Base-by-base conservation (phyloP, 768 basidiomycete species). In the Epithele typhae region DNA sequence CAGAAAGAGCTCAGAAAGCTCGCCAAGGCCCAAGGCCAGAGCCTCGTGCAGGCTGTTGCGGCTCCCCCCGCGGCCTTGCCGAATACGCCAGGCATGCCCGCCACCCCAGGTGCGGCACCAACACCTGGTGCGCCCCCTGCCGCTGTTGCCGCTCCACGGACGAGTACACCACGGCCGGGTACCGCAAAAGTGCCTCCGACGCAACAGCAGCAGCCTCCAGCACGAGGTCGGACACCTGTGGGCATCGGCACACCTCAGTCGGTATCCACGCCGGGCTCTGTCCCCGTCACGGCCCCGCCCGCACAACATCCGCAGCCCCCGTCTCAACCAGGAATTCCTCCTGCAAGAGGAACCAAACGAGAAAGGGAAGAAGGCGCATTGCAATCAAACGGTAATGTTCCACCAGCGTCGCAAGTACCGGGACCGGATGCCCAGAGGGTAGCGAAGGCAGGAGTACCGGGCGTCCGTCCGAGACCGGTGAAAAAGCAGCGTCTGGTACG, bases 401-500 rank as follows among this genome's bases (percentile, higher is more conserved):
- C 37, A 7, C 46, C 41, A 1, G 8, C 22, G 2, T 12, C 36
- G 1, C 47, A 7, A 30, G 33, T 21, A 37, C 19, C 40, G 15
- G 47, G 53, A 48, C 37, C 30, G 48, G 8, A 33, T 32, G 32
- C 25, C 11, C 72, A 77, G 14, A 74, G 52, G 40, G 52, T 74
- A 54, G 74, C 81, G 22, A 79, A 78, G 56, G 78, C 82, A 9
- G 84, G 84, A 15, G 71, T 69, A 30, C 72, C 70, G 7, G 76
- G 73, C 37, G 76, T 73, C 12, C 71, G 81, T 45, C 84, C 85
- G 23, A 72, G 86, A 54, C 86, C 86, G 18, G 59, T 82, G 35
- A 89, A 89, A 75, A 88, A 85, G 65, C 84, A 80, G 59, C 75
- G 83, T 51, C 71, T 85, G 79, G 86, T 87, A 55, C 57, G 80